A percentile compares a stretch with the other conserved stretches of the same genome.
These are phyloP conservation scores for Botryosphaeria agaves DNA, from an alignment of 2,329 filamentous ascomycete species.

Conservation along the genomic window DNA sequence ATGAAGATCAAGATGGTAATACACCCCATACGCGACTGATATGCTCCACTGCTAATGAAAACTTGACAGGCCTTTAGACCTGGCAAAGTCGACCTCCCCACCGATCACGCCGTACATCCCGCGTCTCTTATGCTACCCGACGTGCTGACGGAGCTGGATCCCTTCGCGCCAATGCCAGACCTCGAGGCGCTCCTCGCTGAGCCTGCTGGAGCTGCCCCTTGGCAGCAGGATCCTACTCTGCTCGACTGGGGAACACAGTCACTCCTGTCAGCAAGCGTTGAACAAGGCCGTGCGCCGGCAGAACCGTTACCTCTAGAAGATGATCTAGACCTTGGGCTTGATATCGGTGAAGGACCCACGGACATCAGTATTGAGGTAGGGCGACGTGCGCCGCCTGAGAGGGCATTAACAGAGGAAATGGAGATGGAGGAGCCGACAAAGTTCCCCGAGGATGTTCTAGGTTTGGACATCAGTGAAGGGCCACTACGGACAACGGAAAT, in stretches of 20 bases:
- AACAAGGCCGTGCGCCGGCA: constrained; percentile 32
- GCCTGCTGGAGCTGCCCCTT: constrained; percentile 38
- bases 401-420: constrained; percentile 19
- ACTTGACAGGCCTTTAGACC: constrained; percentile 68
- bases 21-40: neutral
- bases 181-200: constrained; percentile 69
- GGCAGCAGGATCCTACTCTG: constrained; percentile 23
- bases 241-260: constrained; percentile 53
- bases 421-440: constrained; percentile 21
- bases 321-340: constrained; percentile 42
- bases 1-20: constrained; percentile 96
- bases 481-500: too few relatives aligned
- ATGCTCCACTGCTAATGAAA: constrained; percentile 1
- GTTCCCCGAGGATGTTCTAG: constrained; percentile 6
- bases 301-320: constrained; percentile 26
- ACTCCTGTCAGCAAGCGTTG: constrained; percentile 53
- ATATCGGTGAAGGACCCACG: constrained; percentile 38
- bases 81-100: constrained; percentile 90
- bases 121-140: constrained; percentile 82
- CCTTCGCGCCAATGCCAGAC: constrained; percentile 63
- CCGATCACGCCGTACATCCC: constrained; percentile 63
- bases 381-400: constrained; percentile 58
- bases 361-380: constrained; percentile 67
- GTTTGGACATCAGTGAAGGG: constrained; percentile 9
- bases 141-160: constrained; percentile 80